Evolutionary conservation across 768 basidiomycete genomes (phyloP).

Genomic region (Panaeolus cyanescens): DNA sequence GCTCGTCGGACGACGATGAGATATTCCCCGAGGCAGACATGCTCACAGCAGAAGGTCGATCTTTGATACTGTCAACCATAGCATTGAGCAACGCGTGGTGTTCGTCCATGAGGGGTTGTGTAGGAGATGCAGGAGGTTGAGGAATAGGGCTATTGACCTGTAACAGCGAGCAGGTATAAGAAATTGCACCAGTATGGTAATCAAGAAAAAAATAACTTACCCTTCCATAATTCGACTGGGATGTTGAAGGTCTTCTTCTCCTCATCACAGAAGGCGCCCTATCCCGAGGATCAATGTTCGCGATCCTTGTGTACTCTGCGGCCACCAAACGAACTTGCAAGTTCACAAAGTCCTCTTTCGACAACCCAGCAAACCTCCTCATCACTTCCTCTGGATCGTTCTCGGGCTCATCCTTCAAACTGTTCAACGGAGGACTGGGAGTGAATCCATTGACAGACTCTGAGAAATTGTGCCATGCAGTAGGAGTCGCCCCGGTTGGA

Average conservation of each 20-base stretch:
- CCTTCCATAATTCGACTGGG: conserved; percentile 77
- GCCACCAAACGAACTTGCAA: conserved; percentile 80
- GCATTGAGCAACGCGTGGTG: conserved; percentile 67
- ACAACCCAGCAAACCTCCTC: conserved; percentile 65
- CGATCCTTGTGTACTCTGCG: conserved; percentile 58
- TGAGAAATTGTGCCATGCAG: conserved; percentile 67
- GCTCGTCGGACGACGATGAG: conserved; percentile 27
- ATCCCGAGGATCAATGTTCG: conserved; percentile 57
- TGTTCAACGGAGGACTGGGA: conserved; percentile 28
- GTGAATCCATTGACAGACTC: conserved; percentile 48
- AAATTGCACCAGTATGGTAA: conserved; percentile 9
- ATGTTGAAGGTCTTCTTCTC: conserved; percentile 76
- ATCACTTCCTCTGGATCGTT: conserved; percentile 70
- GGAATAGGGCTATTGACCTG: conserved; percentile 67
- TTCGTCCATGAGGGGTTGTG: conserved; percentile 40
- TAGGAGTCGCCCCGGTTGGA: conserved; percentile 10
- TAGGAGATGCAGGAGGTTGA: conserved; percentile 40
- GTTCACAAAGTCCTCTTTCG: conserved; percentile 64
- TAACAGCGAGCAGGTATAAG: conserved; percentile 6
- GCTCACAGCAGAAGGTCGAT: conserved; percentile 25
- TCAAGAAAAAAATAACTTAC: conserved; percentile 31
- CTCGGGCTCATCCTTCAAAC: conserved; percentile 44
- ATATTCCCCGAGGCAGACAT: conserved; percentile 15
- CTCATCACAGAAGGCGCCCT: conserved; percentile 68
- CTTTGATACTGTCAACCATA: conserved; percentile 53